Evolutionary conservation across 352 stramenopile genomes (phyloP), one percentile per base, ranked within the genome.

Genomic region (Poterioochromonas sp.): DNA sequence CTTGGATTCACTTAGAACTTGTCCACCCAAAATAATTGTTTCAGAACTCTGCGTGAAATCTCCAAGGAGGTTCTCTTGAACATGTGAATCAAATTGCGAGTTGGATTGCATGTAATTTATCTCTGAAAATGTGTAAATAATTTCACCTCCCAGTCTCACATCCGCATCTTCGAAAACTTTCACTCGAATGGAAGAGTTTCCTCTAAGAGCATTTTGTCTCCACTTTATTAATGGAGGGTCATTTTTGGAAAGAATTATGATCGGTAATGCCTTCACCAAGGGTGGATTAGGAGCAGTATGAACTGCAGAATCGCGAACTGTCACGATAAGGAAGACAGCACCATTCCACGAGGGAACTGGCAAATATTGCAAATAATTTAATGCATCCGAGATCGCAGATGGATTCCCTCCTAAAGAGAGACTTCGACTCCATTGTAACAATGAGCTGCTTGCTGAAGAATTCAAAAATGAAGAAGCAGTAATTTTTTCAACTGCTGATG

Each of bases 161-260:
- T 76, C 65, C 71, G 32, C 35, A 58, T 76, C 65, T 35, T 76
- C 65, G 40, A 70, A 70, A 22, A 70, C 62, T 20, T 20, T 15
- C 29, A 70, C 62, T 20, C 15, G 11, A 70, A 15, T 44, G 29
- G n/a, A 20, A 15, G 62, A 35, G 47, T 58, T 26, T 58, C 26
- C 15, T 15, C 47, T 15, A 58, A 26, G 47, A 58, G 47, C 15
- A 26, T 26, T 58, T 58, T 26, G 47, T 26, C 47, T 15, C 15
- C 26, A 15, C 15, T 26, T 26, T 26, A 58, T 26, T 15, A 43
- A 35, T 43, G 18, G 18, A n/a, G 29, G 62, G 62, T 35, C 18
- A 15, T 70, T 70, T 15, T 20, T 20, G 62, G 62, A 43, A 12
- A 15, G 62, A 26, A 58, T 58, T 26, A 26, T 26, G 15, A 15